Conservation (phyloP, 2,329 filamentous ascomycete species). For the Paracorniculantispora psalliotae region DNA sequence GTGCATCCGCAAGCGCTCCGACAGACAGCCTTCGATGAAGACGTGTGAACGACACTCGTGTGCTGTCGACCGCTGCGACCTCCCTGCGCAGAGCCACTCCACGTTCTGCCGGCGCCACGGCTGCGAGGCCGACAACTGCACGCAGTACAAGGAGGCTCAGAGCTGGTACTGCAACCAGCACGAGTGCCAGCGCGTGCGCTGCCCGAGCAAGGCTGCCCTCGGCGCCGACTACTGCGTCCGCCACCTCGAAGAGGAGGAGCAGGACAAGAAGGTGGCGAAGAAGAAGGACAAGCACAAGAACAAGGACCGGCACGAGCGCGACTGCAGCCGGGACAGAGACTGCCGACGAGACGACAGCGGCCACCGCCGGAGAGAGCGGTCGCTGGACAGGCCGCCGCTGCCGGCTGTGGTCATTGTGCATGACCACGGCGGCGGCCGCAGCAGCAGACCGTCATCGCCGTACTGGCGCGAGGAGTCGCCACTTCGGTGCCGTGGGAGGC, state of each 20-base stretch:
- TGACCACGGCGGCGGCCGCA: not conserved
- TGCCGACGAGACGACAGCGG: too few relatives aligned
- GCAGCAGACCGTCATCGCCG: not conserved
- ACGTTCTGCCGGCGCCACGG: not conserved
- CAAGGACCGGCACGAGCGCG: not conserved
- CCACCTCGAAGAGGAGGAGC: slow-evolving; percentile 5
- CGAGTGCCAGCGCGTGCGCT: slow-evolving; percentile 3
- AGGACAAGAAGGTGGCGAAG: not conserved
- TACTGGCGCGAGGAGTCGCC: not conserved
- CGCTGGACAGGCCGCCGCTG: not conserved
- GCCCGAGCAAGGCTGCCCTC: not conserved
- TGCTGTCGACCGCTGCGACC: slow-evolving; percentile 4
- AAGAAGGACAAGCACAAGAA: not conserved
- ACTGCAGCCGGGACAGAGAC: not conserved
- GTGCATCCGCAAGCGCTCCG: not conserved
- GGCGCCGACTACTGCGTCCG: not conserved
- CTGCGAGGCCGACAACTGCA: slow-evolving; percentile 10
- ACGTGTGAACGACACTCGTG: slow-evolving; percentile 10
- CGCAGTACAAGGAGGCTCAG: slow-evolving; percentile 2
- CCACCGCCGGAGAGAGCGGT: not conserved
- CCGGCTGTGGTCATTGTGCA: not conserved
- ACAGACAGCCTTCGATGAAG: not conserved
- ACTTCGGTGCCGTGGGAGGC: not conserved
- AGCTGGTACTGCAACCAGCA: slow-evolving; percentile 9
- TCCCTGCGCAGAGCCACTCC: not conserved